Conservation (phyloP, 1,284 basidiomycete genomes). For the Retiboletus flavoniger region DNA sequence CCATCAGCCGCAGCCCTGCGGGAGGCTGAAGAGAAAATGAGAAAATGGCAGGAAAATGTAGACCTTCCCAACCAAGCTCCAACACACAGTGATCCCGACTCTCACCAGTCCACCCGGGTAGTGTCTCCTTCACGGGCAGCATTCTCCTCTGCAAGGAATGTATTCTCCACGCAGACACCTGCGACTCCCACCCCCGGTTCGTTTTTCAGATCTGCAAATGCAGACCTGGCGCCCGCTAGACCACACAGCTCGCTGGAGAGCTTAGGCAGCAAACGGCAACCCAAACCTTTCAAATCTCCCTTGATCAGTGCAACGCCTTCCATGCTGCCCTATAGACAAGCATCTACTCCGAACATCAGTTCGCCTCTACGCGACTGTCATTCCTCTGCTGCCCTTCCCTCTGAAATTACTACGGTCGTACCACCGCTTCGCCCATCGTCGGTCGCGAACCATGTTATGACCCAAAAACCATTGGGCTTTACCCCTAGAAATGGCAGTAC, state of each 20-base stretch:
- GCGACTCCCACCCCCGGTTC: conserved; percentile 37
- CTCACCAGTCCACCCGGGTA: conserved; percentile 10
- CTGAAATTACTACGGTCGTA: conserved; percentile 4
- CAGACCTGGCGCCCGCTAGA: background rate
- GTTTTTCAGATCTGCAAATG: conserved; percentile 5
- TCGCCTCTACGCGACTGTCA: conserved; percentile 36
- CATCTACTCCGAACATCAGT: conserved; percentile 13
- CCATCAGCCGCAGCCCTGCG: conserved; percentile 61
- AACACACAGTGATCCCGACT: conserved; percentile 1
- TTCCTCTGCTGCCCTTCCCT: conserved; percentile 1
- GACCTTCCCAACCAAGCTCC: conserved; percentile 20
- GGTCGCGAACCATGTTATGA: conserved; percentile 12
- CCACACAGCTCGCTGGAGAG: conserved; percentile 2
- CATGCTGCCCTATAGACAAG: conserved; percentile 16
- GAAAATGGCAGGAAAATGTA: conserved; percentile 52
- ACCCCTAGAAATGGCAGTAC: conserved; percentile 31
- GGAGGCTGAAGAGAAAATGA: conserved; percentile 54
- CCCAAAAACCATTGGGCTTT: conserved; percentile 31
- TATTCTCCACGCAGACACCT: conserved; percentile 27
- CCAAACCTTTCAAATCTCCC: conserved; percentile 61
- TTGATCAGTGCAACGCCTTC: conserved; percentile 29
- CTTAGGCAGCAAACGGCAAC: conserved; percentile 28
- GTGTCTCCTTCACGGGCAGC: conserved; percentile 38
- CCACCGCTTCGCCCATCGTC: conserved; percentile 24
- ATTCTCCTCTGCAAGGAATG: conserved; percentile 45